A percentile compares a stretch with the other conserved stretches of the same genome.
Evolutionary conservation across 2,329 filamentous ascomycete genomes (phyloP).

Genomic region (Aspergillus uvarum): DNA sequence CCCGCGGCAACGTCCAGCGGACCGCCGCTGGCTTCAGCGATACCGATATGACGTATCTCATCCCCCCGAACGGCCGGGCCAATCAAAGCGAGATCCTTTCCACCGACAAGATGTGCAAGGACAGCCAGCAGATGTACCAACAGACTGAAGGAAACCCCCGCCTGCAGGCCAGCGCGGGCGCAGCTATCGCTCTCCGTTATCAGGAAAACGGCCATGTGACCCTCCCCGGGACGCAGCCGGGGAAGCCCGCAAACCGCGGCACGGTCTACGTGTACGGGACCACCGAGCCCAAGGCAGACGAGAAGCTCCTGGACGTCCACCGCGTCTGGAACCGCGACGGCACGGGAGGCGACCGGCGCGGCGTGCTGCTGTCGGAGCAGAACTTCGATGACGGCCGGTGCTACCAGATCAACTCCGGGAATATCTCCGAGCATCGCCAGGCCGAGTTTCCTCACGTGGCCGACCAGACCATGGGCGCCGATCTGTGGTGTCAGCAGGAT

Average conservation of each 20-base stretch:
- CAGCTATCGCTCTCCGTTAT: constrained; percentile 66
- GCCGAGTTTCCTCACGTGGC: constrained; percentile 52
- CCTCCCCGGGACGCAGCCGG: constrained; percentile 53
- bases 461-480: constrained; percentile 55
- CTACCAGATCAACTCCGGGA: constrained; percentile 69
- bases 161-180: constrained; percentile 61
- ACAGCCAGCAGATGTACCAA: constrained; percentile 60
- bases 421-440: constrained; percentile 61
- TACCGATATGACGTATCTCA: constrained; percentile 59
- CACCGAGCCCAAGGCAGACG: constrained; percentile 55
- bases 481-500: constrained; percentile 79
- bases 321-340: constrained; percentile 76
- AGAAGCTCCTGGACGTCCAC: constrained; percentile 66
- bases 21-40: constrained; percentile 58
- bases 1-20: constrained; percentile 68
- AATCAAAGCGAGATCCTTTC: constrained; percentile 51
- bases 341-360: constrained; percentile 75
- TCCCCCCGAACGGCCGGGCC: constrained; percentile 56
- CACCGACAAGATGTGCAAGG: constrained; percentile 62
- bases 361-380: constrained; percentile 71
- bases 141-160: constrained; percentile 61
- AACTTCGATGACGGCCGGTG: constrained; percentile 90
- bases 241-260: constrained; percentile 66
- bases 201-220: constrained; percentile 77
- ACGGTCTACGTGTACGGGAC: constrained; percentile 77